Conservation (phyloP, 306 rosid genomes). For the Canavalia ensiformis region DNA sequence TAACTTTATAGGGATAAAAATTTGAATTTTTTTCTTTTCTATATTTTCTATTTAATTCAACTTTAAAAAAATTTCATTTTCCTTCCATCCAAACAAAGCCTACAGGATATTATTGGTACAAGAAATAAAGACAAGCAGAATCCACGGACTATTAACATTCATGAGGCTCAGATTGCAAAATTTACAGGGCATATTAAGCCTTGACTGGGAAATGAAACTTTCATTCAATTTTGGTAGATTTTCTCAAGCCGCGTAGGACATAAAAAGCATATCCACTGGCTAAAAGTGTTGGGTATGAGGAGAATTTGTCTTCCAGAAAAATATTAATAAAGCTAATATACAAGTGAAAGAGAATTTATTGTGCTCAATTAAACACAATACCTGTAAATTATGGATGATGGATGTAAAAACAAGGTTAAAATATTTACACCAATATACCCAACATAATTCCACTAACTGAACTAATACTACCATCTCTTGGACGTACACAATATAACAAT, state of each 20-base stretch:
- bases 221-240: conserved; percentile 19
- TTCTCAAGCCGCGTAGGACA: neutral
- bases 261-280: neutral
- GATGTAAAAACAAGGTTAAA: neutral
- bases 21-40: no score
- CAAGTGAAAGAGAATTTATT: neutral
- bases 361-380: neutral
- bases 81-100: no score
- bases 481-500: conserved; percentile 29
- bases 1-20: no score
- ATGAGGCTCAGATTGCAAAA: conserved; percentile 15
- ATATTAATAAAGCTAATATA: conserved; percentile 4
- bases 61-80: no score
- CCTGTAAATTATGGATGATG: neutral
- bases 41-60: no score
- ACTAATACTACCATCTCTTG: neutral
- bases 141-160: conserved; percentile 10
- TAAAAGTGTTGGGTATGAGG: conserved; percentile 1
- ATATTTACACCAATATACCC: conserved; percentile 22
- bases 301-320: neutral
- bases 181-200: conserved; percentile 17
- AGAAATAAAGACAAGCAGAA: conserved; percentile 31
- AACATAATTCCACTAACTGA: conserved; percentile 16
- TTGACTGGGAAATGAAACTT: conserved; percentile 15
- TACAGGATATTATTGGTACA: neutral